These are phyloP conservation scores for Cladosporium sp. DNA, from an alignment of 2,329 filamentous ascomycete species.

Conservation along the genomic window DNA sequence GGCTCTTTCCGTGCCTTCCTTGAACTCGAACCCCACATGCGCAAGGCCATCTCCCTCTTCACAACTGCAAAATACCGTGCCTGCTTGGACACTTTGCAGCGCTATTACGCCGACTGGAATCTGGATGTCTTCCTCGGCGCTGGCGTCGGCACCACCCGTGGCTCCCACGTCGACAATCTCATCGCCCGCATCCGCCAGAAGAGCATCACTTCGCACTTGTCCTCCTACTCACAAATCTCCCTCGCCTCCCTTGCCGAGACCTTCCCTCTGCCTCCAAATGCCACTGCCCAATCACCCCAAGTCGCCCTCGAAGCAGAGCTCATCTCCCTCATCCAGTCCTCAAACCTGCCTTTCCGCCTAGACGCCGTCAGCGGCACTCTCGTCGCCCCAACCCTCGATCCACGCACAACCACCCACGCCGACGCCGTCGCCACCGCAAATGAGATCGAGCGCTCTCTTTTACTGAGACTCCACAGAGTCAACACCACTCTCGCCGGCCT, in stretches of 20 bases:
- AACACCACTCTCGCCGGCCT: constrained; percentile 74
- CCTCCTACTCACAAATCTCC: constrained; percentile 85
- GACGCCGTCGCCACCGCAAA: constrained; percentile 67
- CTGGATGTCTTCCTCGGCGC: constrained; percentile 75
- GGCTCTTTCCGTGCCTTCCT: constrained; percentile 85
- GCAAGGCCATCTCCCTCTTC: constrained; percentile 86
- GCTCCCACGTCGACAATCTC: constrained; percentile 63
- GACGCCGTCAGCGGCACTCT: constrained; percentile 81
- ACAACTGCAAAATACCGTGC: constrained; percentile 85
- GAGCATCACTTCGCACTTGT: constrained; percentile 89
- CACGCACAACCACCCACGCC: constrained; percentile 68
- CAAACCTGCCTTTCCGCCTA: constrained; percentile 73
- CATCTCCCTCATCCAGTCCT: constrained; percentile 71
- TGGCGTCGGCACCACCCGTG: neutral
- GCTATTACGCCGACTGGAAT: constrained; percentile 81
- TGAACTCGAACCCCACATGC: constrained; percentile 90
- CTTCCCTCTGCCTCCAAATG: constrained; percentile 61
- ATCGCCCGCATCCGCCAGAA: constrained; percentile 79
- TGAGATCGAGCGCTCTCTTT: constrained; percentile 71
- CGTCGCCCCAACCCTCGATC: constrained; percentile 66
- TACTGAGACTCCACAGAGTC: constrained; percentile 74
- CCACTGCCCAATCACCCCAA: constrained; percentile 20
- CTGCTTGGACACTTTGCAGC: constrained; percentile 79
- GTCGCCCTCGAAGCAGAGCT: constrained; percentile 68
- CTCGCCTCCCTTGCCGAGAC: constrained; percentile 74